Conservation (phyloP, 352 stramenopile species). For the Phytophthora ramorum region DNA sequence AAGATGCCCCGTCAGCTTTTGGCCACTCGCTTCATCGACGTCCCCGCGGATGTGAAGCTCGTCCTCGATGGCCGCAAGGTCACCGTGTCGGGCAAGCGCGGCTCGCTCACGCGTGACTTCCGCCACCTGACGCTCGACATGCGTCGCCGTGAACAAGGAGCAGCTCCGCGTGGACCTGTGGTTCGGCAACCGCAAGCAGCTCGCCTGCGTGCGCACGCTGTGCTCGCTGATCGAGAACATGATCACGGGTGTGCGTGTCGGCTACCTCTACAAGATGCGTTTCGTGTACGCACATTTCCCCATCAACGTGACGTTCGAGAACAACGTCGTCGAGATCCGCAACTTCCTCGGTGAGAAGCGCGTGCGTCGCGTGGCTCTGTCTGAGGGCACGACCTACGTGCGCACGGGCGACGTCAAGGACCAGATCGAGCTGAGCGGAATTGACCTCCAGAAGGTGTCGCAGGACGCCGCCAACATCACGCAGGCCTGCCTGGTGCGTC, state of each 20-base stretch:
- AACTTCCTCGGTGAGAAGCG: conserved; percentile 99
- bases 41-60: conserved; percentile 95
- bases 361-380: conserved; percentile 95
- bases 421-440: conserved; percentile 98
- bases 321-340: conserved; percentile 96
- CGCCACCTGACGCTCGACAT: conserved; percentile 98
- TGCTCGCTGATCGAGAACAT: conserved; percentile 99
- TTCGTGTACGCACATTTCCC: conserved; percentile 99
- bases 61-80: conserved; percentile 95
- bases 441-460: conserved; percentile 98
- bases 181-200: conserved; percentile 99
- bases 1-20: conserved; percentile 91
- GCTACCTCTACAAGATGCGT: conserved; percentile 99
- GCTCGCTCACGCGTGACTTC: conserved; percentile 96
- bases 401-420: conserved; percentile 98
- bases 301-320: conserved; percentile 98
- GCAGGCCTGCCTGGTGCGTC: conserved; percentile 84
- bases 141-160: conserved; percentile 88
- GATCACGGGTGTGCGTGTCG: conserved; percentile 98
- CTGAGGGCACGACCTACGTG: conserved; percentile 95
- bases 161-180: conserved; percentile 98
- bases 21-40: conserved; percentile 93
- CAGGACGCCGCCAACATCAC: conserved; percentile 90
- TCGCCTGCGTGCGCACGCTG: conserved; percentile 97
- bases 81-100: conserved; percentile 96